Evolutionary conservation across 352 stramenopile species (phyloP).

Genomic region (Thalassiosira exigua): DNA sequence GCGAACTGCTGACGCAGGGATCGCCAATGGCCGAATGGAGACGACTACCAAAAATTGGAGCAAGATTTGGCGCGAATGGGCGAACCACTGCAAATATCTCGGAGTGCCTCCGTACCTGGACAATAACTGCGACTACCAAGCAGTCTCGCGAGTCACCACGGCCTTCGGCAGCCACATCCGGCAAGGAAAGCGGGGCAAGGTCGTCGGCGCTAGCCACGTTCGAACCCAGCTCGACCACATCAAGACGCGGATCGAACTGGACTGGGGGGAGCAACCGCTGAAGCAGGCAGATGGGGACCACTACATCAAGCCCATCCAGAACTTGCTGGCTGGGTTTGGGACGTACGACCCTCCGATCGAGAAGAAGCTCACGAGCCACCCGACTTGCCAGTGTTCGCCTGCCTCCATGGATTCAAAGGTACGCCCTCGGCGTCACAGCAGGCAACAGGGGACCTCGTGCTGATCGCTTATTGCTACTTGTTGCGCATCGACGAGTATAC

Average conservation of each 20-base stretch:
- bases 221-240: neutral
- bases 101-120: neutral
- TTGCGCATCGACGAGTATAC: neutral
- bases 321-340: conserved; percentile 1
- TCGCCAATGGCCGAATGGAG: neutral
- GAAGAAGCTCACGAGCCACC: conserved; percentile 10
- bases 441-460: neutral
- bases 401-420: neutral
- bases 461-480: neutral
- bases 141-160: neutral
- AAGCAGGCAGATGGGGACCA: neutral
- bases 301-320: neutral
- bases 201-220: neutral
- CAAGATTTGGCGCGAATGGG: neutral
- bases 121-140: neutral
- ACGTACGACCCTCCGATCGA: conserved; percentile 5
- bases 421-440: neutral
- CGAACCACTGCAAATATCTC: neutral
- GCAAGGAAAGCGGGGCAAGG: neutral
- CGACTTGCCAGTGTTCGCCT: conserved; percentile 1
- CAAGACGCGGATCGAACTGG: neutral
- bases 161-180: neutral
- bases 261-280: neutral
- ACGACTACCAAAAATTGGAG: neutral
- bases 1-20: conserved; percentile 1